Conservation (phyloP, 2,329 filamentous ascomycete genomes). For the Zelopaecilomyces penicillatus region DNA sequence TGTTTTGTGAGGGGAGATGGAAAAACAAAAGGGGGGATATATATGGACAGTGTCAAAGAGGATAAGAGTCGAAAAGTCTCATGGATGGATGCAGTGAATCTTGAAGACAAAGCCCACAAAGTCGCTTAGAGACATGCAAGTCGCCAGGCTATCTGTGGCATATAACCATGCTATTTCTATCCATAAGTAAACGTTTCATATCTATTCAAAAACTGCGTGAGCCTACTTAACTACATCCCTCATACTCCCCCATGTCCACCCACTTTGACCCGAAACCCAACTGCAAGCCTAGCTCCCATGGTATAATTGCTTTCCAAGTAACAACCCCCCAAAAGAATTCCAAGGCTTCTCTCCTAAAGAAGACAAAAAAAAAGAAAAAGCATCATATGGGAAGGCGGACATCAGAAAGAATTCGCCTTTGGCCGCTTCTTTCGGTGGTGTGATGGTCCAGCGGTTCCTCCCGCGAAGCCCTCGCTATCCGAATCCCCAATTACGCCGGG, state of each 20-base stretch:
- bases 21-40: background rate
- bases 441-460: background rate
- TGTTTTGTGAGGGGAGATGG: background rate
- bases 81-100: background rate
- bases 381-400: background rate
- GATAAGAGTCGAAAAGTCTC: background rate
- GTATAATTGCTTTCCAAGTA: no score
- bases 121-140: no score
- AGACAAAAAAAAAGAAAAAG: background rate
- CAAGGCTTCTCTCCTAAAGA: background rate
- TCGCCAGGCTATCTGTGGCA: background rate
- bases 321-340: no score
- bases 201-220: no score
- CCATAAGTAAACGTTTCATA: no score
- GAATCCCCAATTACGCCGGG: background rate
- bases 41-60: background rate
- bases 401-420: slow-evolving; percentile 5
- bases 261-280: no score
- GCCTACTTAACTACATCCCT: no score
- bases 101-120: background rate
- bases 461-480: slow-evolving; percentile 1
- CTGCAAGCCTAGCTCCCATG: no score
- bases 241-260: no score
- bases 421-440: slow-evolving; percentile 6
- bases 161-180: background rate